Percentiles rank a stretch among this genome's conserved stretches.
Evolutionary conservation across 345 rosid species (phyloP).

Genomic region (Eucalyptus sp.): DNA sequence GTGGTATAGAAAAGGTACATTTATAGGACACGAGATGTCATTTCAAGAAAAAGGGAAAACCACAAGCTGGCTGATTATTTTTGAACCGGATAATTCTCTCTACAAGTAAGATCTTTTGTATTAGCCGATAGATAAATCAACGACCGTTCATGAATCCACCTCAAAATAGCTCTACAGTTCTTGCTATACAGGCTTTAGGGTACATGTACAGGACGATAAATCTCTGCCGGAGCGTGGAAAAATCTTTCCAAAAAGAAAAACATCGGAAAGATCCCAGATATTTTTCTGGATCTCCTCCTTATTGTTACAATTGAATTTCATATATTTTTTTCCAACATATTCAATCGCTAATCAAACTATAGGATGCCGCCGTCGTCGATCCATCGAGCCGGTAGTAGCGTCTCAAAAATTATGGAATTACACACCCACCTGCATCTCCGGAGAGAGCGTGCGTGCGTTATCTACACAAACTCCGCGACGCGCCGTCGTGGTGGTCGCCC

Average conservation of each 20-base stretch:
- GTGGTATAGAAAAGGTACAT: not conserved
- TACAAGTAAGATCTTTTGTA: not conserved
- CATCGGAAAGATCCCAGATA: not conserved
- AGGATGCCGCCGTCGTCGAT: not conserved
- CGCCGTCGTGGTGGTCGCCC: not conserved
- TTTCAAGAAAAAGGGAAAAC: not conserved
- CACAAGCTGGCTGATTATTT: not conserved
- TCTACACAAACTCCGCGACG: not conserved
- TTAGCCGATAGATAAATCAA: not conserved
- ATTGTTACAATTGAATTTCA: not conserved
- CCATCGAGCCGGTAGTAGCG: not conserved
- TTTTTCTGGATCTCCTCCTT: not conserved
- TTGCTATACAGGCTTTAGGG: not conserved
- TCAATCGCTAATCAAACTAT: not conserved
- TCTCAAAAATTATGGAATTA: not conserved
- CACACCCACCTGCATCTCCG: not conserved
- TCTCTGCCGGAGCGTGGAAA: not conserved
- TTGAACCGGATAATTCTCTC: not conserved
- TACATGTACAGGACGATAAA: not conserved
- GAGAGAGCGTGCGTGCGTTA: not conserved
- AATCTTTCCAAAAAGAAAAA: not conserved
- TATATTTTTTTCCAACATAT: not conserved
- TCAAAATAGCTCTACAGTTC: not conserved
- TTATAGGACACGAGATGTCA: not conserved
- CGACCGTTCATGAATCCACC: not conserved